A percentile compares a stretch with the other conserved stretches of the same genome.
Evolutionary conservation across 2,329 filamentous ascomycete species (phyloP).

Genomic region (Exophiala sp.): DNA sequence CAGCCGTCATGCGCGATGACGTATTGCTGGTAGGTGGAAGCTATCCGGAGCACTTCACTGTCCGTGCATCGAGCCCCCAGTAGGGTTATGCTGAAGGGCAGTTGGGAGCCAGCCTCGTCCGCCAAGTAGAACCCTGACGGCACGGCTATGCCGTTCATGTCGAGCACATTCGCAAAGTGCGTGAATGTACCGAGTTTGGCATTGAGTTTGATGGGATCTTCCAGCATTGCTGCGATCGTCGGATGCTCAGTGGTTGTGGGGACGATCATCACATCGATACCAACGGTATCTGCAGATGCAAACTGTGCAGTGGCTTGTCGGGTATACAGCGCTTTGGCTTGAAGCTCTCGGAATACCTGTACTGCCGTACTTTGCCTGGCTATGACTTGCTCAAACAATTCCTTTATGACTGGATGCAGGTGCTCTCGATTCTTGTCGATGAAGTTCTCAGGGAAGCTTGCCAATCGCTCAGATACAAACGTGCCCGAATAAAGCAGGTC

Average conservation of each 20-base stretch:
- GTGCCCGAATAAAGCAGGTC: conserved; percentile 56
- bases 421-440: conserved; percentile 36
- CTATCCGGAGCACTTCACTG: conserved; percentile 47
- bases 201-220: conserved; percentile 54
- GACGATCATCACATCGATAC: conserved; percentile 51
- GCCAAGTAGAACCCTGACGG: conserved; percentile 44
- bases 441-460: conserved; percentile 41
- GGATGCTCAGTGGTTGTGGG: conserved; percentile 55
- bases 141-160: conserved; percentile 54
- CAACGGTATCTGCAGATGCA: conserved; percentile 16
- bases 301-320: conserved; percentile 21
- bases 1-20: not conserved
- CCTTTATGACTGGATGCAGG: conserved; percentile 50
- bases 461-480: conserved; percentile 56
- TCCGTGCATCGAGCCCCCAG: conserved; percentile 42
- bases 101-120: conserved; percentile 9
- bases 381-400: conserved; percentile 43
- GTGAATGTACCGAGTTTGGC: conserved; percentile 55
- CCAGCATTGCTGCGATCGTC: conserved; percentile 50
- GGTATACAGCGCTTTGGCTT: conserved; percentile 39
- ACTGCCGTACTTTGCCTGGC: conserved; percentile 41
- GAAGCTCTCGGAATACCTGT: conserved; percentile 49
- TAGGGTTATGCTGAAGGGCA: conserved; percentile 31
- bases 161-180: conserved; percentile 60
- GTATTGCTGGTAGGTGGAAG: conserved; percentile 38